These are phyloP conservation scores for Candida insectalens DNA, from an alignment of 805 yeast genomes.

Conservation along the genomic window DNA sequence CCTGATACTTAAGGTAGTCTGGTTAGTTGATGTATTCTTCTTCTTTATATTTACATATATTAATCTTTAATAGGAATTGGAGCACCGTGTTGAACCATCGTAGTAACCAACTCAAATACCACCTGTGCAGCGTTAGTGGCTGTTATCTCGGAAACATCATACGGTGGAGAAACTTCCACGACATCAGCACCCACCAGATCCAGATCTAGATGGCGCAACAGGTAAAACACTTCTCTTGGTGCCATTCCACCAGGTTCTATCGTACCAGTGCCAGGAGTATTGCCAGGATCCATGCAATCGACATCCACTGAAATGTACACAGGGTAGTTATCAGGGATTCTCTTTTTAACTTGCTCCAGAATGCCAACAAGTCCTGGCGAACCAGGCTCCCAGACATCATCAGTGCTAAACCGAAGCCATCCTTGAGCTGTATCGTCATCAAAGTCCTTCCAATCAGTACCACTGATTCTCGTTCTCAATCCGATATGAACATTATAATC, in stretches of 20 bases:
- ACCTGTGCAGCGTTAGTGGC: conserved; percentile 64
- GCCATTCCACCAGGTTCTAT: conserved; percentile 52
- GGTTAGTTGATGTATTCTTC: too few relatives aligned
- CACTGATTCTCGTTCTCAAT: conserved; percentile 62
- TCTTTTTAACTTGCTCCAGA: conserved; percentile 37
- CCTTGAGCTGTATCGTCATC: conserved; percentile 60
- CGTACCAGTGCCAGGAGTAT: conserved; percentile 50
- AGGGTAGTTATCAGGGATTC: conserved; percentile 55
- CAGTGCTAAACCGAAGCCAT: conserved; percentile 61
- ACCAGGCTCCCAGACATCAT: conserved; percentile 65
- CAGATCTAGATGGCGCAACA: conserved; percentile 37
- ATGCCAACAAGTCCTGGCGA: conserved; percentile 38
- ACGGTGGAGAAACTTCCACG: conserved; percentile 55
- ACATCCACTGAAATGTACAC: conserved; percentile 75
- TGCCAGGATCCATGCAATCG: conserved; percentile 50
- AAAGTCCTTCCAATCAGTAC: conserved; percentile 48
- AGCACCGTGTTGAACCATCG: conserved; percentile 53
- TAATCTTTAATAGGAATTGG: conserved; percentile 9
- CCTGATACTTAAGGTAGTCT: conserved; percentile 7
- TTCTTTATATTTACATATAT: too few relatives aligned
- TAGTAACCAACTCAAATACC: conserved; percentile 60
- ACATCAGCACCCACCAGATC: conserved; percentile 46
- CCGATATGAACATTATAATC: conserved; percentile 66
- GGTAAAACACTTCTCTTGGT: conserved; percentile 42
- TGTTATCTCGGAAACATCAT: conserved; percentile 56